phyloP scores from a whole-genome alignment of 305 asterid species.

The Fraxinus velutina region DNA sequence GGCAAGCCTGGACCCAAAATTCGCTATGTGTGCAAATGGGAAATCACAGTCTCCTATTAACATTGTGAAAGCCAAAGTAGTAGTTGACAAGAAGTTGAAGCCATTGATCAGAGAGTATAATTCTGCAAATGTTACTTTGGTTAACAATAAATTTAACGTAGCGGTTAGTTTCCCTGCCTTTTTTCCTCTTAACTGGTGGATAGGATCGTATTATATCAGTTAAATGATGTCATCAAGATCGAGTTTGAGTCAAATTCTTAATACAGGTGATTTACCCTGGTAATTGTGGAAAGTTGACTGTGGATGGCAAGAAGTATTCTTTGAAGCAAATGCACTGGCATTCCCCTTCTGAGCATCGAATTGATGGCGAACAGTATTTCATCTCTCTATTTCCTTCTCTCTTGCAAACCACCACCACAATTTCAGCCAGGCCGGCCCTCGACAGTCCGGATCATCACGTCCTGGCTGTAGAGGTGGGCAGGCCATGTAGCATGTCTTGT shows the following conservation, averaged over 20 bases:
- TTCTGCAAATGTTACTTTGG: slow-evolving; percentile 55
- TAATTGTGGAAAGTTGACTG: slow-evolving; percentile 41
- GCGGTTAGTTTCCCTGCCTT: slow-evolving; percentile 48
- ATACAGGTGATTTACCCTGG: slow-evolving; percentile 66
- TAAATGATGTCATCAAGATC: background rate
- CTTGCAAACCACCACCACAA: background rate
- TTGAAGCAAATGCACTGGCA: slow-evolving; percentile 69
- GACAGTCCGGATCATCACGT: background rate
- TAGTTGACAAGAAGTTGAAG: slow-evolving; percentile 42
- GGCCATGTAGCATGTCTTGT: background rate
- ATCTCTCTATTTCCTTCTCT: background rate
- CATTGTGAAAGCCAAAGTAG: slow-evolving; percentile 36
- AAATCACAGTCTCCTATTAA: slow-evolving; percentile 73
- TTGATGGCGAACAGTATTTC: slow-evolving; percentile 42
- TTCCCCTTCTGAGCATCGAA: slow-evolving; percentile 45
- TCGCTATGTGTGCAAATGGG: slow-evolving; percentile 58
- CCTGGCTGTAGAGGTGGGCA: background rate
- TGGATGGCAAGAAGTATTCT: slow-evolving; percentile 51
- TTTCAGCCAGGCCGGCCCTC: background rate
- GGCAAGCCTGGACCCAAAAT: slow-evolving; percentile 69
- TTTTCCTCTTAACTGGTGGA: background rate
- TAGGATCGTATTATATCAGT: background rate
- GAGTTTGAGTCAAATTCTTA: background rate
- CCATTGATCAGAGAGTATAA: slow-evolving; percentile 56
- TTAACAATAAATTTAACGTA: slow-evolving; percentile 67